Base-by-base conservation (phyloP, 805 yeast genomes). In the Ogataea chonburiensis region DNA sequence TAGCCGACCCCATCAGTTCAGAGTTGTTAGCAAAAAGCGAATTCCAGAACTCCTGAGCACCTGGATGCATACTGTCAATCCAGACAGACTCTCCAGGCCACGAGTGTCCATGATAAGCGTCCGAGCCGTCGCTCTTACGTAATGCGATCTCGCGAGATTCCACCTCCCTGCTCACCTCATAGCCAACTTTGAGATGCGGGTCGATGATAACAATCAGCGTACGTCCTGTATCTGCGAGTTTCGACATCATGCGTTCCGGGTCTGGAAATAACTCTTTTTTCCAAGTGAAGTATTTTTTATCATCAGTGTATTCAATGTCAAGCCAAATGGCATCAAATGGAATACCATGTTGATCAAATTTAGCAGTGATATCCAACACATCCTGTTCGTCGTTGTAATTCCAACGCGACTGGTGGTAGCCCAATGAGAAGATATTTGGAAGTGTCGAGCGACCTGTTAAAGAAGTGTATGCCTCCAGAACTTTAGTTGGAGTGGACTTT, bases 51-150 rank as follows among this genome's bases (percentile, higher is more conserved):
- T 57, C 54, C 37, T 64, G 71, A 1, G 88, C 74, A 1, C 60
- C 52, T 1, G 89, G 86, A 53, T 80, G 76, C 39, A 89, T 61
- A 0, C 95, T 71, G 51, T 93, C 98, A 38, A 93, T 77, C 98
- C 98, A 93, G 6, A 87, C 69, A 0, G 96, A 84, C 48, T 86
- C 87, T 1, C 98, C 98, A 2, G 98, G 97, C 98, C 98, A 93
- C 61, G 98, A 93, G 58, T 87, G 94, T 3, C 96, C 98, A 32
- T 75, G 68, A 57, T 68, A 89, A 4, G 50, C 37, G 2, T 75
- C 62, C 1, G 67, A 55, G 17, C 77, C 80, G 2, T 61, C 58
- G 2, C 54, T 31, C 31, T 74, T 64, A 43, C 65, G 58, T 14
- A 52, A 45, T 5, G 47, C 51, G 14, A 87, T 67, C 0, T 75